Base-by-base conservation (phyloP, 139 green algal genomes). In the Spirogloea muscicola region DNA sequence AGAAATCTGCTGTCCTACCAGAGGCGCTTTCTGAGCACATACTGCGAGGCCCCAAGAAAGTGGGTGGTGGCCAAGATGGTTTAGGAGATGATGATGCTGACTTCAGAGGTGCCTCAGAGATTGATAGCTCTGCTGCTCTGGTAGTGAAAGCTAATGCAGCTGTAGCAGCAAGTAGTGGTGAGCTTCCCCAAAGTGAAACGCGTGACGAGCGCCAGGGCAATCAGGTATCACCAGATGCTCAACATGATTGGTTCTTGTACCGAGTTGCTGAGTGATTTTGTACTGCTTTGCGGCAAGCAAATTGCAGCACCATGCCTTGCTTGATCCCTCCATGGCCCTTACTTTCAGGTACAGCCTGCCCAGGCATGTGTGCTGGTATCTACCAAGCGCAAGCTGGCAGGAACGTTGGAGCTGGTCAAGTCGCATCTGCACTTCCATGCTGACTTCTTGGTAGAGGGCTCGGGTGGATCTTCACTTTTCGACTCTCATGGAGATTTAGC, bases 361-460 rank as follows among this genome's bases (percentile, higher is more conserved):
- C n/a, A n/a, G n/a, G n/a, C 60, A 18, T 55, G 49, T 6, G 67
- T 76, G 18, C 39, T 76, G 49, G 55, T 76, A 1, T 49, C 48
- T n/a, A 40, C 67, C 9, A 65, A 76, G 49, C 38, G 67, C 21
- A 76, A 76, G 38, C 39, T 76, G 21, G 49, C 49, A n/a, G 67
- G 67, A 49, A 25, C 49, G 27, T 18, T 76, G 4, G 67, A 76
- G 49, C n/a, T 76, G 10, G 65, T 31, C 31, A 16, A 18, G 21
- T 66, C 36, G 10, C 10, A 25, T n/a, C 25, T 66, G 25, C 37
- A 38, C 18, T 76, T 76, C 27, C 49, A 76, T 40, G 29, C 25
- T 0, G 67, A 76, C 25, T 57, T 48, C 7, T 39, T 57, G 0
- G 49, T 76, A 1, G 67, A 76, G 29, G 67, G 67, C 18, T 66